Percentiles rank a stretch among this genome's conserved stretches.
These are phyloP conservation scores for Cytospora leucostoma DNA, from an alignment of 2,329 filamentous ascomycete genomes.

Conservation along the genomic window DNA sequence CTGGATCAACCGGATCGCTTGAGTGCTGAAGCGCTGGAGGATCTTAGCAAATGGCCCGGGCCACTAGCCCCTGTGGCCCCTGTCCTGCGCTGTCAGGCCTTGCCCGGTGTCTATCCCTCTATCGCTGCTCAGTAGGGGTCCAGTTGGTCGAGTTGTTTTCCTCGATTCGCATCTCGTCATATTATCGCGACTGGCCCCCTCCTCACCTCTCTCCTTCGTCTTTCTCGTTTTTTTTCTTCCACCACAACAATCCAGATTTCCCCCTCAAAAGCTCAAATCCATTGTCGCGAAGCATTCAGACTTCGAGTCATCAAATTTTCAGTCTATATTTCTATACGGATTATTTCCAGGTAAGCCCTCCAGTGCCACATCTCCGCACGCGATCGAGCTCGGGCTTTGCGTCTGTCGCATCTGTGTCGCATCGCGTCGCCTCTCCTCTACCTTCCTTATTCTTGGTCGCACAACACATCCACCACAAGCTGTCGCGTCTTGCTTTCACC, in stretches of 20 bases:
- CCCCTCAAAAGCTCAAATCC: slow-evolving; percentile 21
- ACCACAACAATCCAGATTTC: slow-evolving; percentile 1
- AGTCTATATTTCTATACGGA: neutral
- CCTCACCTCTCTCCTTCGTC: slow-evolving; percentile 17
- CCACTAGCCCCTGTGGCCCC: neutral
- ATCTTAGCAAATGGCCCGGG: too few relatives aligned
- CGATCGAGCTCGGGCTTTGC: slow-evolving; percentile 3
- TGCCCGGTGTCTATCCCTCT: slow-evolving; percentile 3
- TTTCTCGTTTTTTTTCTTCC: slow-evolving; percentile 8
- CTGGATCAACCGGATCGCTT: too few relatives aligned
- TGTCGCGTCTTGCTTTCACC: neutral
- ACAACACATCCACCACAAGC: neutral
- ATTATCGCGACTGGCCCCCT: slow-evolving; percentile 21
- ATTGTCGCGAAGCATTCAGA: slow-evolving; percentile 17
- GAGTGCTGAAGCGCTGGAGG: too few relatives aligned
- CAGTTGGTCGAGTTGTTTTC: slow-evolving; percentile 26
- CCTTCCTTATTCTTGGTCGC: slow-evolving; percentile 2
- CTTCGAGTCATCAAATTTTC: slow-evolving; percentile 7
- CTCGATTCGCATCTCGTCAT: slow-evolving; percentile 27
- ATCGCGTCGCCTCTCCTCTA: slow-evolving; percentile 8
- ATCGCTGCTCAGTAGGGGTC: slow-evolving; percentile 6
- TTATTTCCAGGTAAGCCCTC: slow-evolving; percentile 24
- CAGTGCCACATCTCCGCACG: slow-evolving; percentile 16
- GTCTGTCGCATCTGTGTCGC: slow-evolving; percentile 21
- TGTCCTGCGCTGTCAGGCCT: neutral